Evolutionary conservation across 2,329 filamentous ascomycete species (phyloP).

Genomic region (Fusarium compactum): DNA sequence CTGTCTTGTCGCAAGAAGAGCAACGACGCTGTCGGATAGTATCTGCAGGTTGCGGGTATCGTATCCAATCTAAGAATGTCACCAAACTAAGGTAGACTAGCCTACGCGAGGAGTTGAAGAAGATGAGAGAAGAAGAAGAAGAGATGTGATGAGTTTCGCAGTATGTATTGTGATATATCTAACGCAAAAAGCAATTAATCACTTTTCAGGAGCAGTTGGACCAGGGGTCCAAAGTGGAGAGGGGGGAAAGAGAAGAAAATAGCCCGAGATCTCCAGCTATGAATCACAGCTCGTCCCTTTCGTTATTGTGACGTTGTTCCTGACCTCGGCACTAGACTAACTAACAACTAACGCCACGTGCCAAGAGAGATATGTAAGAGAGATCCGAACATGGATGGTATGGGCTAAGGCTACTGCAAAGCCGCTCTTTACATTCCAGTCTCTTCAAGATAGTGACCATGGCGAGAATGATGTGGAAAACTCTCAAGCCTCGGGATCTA

Average conservation of each 20-base stretch:
- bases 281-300: constrained; percentile 1
- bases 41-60: not conserved
- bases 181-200: constrained; percentile 1
- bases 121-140: not conserved
- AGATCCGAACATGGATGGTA: constrained; percentile 15
- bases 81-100: constrained; percentile 1
- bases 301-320: constrained; percentile 2
- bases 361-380: not conserved
- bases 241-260: not conserved
- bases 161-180: not conserved
- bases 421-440: constrained; percentile 18
- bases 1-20: constrained; percentile 2
- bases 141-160: not conserved
- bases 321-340: constrained; percentile 2
- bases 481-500: not conserved
- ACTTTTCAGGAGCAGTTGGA: not conserved
- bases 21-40: not conserved
- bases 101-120: not conserved
- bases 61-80: not conserved
- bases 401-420: constrained; percentile 1
- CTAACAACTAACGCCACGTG: constrained; percentile 9
- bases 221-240: constrained; percentile 10
- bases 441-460: not conserved
- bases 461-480: not conserved
- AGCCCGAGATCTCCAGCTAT: not conserved